These are phyloP conservation scores for Didymella keratinophila DNA, from an alignment of 2,329 filamentous ascomycete species.

Conservation along the genomic window DNA sequence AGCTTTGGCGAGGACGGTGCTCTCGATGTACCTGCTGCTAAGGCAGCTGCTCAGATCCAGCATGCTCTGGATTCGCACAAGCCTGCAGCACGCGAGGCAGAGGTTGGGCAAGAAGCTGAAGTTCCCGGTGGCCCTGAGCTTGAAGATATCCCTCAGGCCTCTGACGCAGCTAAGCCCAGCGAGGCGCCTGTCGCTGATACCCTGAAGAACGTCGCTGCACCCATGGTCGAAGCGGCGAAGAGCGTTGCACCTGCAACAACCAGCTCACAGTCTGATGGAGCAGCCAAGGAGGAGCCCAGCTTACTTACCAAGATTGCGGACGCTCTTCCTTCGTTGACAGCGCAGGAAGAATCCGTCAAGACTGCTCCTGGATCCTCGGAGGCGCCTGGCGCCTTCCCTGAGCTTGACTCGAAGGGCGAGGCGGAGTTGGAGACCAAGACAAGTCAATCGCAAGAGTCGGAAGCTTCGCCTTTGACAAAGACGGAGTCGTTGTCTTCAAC, in stretches of 20 bases:
- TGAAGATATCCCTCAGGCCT: not conserved
- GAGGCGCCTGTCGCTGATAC: constrained; percentile 8
- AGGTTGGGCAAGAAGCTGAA: not conserved
- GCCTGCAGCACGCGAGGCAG: constrained; percentile 5
- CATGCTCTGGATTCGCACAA: constrained; percentile 28
- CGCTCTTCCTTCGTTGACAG: constrained; percentile 13
- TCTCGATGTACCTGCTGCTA: constrained; percentile 44
- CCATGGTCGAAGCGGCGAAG: constrained; percentile 13
- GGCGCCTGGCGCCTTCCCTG: constrained; percentile 34
- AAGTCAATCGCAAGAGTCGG: not conserved
- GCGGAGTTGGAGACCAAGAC: constrained; percentile 2
- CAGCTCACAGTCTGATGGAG: constrained; percentile 12
- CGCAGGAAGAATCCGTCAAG: constrained; percentile 11
- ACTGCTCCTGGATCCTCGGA: constrained; percentile 26
- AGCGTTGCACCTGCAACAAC: constrained; percentile 4
- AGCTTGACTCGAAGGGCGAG: constrained; percentile 10
- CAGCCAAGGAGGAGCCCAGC: constrained; percentile 11
- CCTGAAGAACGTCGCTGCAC: constrained; percentile 10
- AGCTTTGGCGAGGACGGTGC: constrained; percentile 46
- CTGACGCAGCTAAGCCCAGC: not conserved
- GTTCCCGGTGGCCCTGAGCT: not conserved
- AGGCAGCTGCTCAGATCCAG: constrained; percentile 40
- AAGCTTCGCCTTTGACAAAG: not conserved
- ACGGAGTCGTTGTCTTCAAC: constrained; percentile 4
- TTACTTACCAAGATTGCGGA: constrained; percentile 15